Evolutionary conservation across 2,329 filamentous ascomycete species (phyloP), one percentile per base, ranked within the genome.

Genomic region (Neurospora crassa): DNA sequence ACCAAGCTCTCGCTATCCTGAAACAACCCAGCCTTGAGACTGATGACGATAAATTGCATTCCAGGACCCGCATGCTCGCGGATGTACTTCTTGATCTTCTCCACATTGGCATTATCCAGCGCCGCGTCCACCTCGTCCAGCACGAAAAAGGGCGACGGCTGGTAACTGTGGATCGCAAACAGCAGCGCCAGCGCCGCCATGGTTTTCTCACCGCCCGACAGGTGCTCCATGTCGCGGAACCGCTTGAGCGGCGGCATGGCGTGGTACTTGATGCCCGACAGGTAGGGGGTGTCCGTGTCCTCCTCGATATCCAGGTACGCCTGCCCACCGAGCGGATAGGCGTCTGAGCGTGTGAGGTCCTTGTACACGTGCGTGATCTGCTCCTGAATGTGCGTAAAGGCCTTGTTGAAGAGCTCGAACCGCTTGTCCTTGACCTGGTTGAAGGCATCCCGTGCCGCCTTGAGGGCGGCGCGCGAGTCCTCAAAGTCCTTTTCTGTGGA

Each of bases 1-100:
- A 99, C 94, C 76, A 99, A 81, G 73, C 94, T 96, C 85, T 99
- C 94, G 78, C 93, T 97, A 80, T 96, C 92, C 82, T 99, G 94
- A 83, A 98, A 99, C 71, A 99, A 85, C 1, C 94, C 94, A 0
- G 94, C 92, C 87, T 99, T 99, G 79, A 99, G 86, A 83, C 90
- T 94, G 81, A 99, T 99, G 75, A 99, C 96, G 73, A 99, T 96
- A 77, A 99, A 99, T 81, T 99, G 96, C 94, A 98, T 98, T 16
- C 96, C 96, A 1, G 96, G 96, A 0, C 93, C 93, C 0, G 94
- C 92, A 81, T 99, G 94, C 78, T 97, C 93, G 45, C 91, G 89
- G 73, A 99, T 97, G 79, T 99, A 99, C 81, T 96, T 96, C 75
- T 95, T 96, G 81, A 99, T 94, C 79, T 96, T 94, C 76, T 93